Evolutionary conservation across 805 yeast genomes (phyloP).

Genomic region (Saccharomycopsis malanga): DNA sequence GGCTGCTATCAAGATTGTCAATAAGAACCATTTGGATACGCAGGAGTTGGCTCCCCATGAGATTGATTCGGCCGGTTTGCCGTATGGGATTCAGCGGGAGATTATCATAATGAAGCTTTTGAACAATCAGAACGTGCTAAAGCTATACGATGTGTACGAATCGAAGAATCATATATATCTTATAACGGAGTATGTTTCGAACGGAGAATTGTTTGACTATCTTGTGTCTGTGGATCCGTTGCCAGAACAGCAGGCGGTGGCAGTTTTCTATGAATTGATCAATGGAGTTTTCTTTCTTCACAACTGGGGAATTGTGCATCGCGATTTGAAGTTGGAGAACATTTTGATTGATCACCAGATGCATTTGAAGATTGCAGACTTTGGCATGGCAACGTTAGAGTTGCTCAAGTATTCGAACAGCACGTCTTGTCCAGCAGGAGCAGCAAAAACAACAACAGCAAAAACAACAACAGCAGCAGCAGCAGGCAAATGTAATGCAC

Average conservation of each 20-base stretch:
- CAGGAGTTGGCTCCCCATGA: constrained; percentile 28
- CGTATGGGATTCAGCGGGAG: constrained; percentile 95
- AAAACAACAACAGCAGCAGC: constrained; percentile 74
- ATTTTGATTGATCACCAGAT: constrained; percentile 55
- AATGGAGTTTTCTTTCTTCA: constrained; percentile 78
- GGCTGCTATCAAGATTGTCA: constrained; percentile 79
- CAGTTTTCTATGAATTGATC: constrained; percentile 69
- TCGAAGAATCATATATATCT: constrained; percentile 80
- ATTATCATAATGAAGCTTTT: constrained; percentile 94
- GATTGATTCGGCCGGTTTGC: constrained; percentile 55
- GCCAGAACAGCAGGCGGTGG: constrained; percentile 66
- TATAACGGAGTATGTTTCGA: constrained; percentile 77
- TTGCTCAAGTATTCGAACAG: constrained; percentile 30
- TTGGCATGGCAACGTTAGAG: constrained; percentile 86
- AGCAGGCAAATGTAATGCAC: constrained; percentile 37
- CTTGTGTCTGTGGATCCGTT: constrained; percentile 65
- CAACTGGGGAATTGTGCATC: constrained; percentile 70
- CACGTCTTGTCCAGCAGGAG: constrained; percentile 42
- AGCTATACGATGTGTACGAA: constrained; percentile 96
- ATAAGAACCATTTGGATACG: constrained; percentile 48
- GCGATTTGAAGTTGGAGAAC: constrained; percentile 81
- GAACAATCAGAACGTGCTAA: constrained; percentile 89
- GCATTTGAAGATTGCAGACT: constrained; percentile 75
- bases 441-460: constrained; percentile 75
- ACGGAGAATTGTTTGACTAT: constrained; percentile 79